Conservation (phyloP, 176 grass and related monocot species). For the Hyparrhenia diplandra region DNA sequence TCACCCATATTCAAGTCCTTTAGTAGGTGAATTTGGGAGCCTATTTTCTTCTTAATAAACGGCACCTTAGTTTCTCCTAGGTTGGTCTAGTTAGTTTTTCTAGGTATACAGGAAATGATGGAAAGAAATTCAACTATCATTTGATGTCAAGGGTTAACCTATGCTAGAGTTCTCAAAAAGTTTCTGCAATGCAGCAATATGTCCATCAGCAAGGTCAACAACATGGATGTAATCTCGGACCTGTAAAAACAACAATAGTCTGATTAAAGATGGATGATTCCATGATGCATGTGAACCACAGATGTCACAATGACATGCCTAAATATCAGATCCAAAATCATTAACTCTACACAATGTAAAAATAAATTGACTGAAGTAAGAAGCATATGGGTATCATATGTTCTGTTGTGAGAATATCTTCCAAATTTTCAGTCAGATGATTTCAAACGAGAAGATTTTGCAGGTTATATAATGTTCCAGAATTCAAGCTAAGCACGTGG, state of each 20-base stretch:
- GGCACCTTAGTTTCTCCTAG: background rate
- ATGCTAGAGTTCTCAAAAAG: conserved; percentile 67
- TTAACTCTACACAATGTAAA: background rate
- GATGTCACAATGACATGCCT: background rate
- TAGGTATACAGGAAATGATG: background rate
- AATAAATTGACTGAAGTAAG: conserved; percentile 1
- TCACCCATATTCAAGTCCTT: background rate
- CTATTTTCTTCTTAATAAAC: background rate
- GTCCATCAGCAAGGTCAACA: conserved; percentile 82
- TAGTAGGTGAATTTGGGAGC: background rate
- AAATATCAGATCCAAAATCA: background rate
- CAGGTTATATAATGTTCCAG: background rate
- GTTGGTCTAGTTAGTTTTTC: background rate
- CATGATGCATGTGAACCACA: background rate
- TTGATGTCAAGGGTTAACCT: conserved; percentile 33
- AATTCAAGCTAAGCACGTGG: background rate
- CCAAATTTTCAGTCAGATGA: background rate
- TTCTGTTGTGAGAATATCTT: background rate
- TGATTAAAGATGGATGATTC: conserved; percentile 8
- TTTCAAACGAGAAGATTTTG: background rate
- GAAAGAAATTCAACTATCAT: background rate
- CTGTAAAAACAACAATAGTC: conserved; percentile 32
- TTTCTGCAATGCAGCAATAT: conserved; percentile 79
- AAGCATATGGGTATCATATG: background rate
- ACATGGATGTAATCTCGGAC: conserved; percentile 92